Percentiles rank a stretch among this genome's conserved stretches.
Conservation (phyloP, 2,329 filamentous ascomycete genomes). For the Pleoardoris graminearum region DNA sequence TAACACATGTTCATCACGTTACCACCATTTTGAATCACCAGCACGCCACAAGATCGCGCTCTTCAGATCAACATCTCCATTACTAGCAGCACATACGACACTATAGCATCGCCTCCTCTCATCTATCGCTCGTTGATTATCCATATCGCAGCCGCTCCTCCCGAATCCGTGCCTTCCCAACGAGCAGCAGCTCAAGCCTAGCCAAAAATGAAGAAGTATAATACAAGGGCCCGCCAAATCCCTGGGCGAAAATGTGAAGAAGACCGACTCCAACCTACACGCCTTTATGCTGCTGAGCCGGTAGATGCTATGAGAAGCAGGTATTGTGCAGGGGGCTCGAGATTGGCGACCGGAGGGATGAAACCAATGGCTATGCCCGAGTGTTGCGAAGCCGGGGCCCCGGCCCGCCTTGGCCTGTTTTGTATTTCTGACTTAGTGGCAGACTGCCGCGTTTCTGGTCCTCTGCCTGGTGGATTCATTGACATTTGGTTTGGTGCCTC, state of each 20-base stretch:
- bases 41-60: no score
- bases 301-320: neutral
- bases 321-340: neutral
- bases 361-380: neutral
- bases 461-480: neutral
- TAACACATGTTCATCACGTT: no score
- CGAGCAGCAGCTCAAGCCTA: conserved; percentile 10
- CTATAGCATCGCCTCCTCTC: conserved; percentile 7
- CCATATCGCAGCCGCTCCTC: neutral
- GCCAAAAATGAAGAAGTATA: conserved; percentile 14
- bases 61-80: conserved; percentile 2
- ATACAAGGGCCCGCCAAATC: conserved; percentile 11
- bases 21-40: no score
- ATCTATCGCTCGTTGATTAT: neutral
- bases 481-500: conserved; percentile 7
- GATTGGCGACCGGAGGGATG: neutral
- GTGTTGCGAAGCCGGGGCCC: no score
- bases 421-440: no score
- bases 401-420: no score
- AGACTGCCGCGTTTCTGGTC: neutral
- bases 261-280: neutral
- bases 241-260: conserved; percentile 6
- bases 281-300: neutral
- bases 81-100: conserved; percentile 10
- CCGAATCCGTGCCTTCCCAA: neutral